Base-by-base conservation (phyloP, 1,284 basidiomycete species). In the Naganishia sp. region DNA sequence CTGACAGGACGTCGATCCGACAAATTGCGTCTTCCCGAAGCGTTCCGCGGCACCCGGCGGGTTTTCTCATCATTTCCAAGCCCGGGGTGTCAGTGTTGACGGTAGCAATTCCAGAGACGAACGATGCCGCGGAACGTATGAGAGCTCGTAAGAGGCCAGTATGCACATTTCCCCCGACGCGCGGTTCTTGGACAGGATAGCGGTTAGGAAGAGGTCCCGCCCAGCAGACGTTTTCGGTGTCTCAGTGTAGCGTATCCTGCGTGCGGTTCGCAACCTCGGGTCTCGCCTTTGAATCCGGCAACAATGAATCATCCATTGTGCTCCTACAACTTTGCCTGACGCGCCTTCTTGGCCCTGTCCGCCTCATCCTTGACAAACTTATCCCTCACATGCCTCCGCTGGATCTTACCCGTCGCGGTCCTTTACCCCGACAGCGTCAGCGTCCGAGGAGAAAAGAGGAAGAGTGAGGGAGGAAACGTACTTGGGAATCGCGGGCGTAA, bases 371-470 rank as follows among this genome's bases (percentile, higher is more conserved):
- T 47, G 18, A 68, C 55, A 58, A 68, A 68, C 58, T 68, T 51
- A 50, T 68, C 67, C 15, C 67, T 57, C 10, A 77, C 75, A 55
- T 76, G 72, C 58, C 73, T 68, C 45, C 75, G 69, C 49, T 76
- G 74, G 31, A 77, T 74, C 68, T 77, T 77, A 11, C 75, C 75
- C 10, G 75, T 77, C 10, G 75, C 74, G 28, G 75, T 76, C 67
- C 69, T 70, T 54, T 6, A 11, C 17, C 35, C 23, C 51, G n/a
- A 25, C 15, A 23, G 17, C 5, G 23, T 46, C 49, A n/a, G 46
- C 5, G 10, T 17, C 11, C n/a, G 47, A 13, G 4, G 21, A 10
- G 6, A n/a, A 15, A 25, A 11, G 47, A 11, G 39, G 56, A 41
- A 11, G n/a, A 17, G 43, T 32, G 53, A 25, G 53, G 3, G 32